Percentiles rank a stretch among this genome's conserved stretches.
phyloP scores from a whole-genome alignment of 176 grass and related monocot genomes.

The Triticum urartu region DNA sequence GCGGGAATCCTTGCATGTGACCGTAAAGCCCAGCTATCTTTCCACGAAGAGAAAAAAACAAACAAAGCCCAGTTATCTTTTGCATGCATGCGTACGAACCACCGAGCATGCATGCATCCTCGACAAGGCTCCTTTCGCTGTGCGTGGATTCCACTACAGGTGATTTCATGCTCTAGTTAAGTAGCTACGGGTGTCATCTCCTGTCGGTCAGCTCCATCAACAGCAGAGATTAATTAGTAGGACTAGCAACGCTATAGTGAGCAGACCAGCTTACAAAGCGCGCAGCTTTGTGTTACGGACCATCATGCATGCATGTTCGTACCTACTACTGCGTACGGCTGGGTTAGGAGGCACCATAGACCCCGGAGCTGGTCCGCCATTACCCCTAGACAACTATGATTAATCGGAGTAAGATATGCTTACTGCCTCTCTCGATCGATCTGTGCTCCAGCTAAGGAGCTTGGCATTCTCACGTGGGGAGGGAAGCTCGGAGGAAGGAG shows the following conservation, averaged over 20 bases:
- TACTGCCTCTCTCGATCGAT: neutral
- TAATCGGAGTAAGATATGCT: neutral
- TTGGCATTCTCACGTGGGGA: neutral
- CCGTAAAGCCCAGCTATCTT: too few species aligned
- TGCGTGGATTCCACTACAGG: conserved; percentile 43
- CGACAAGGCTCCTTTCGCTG: neutral
- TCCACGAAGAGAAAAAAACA: too few species aligned
- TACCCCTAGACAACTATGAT: neutral
- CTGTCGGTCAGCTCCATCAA: conserved; percentile 20
- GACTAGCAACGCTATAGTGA: neutral
- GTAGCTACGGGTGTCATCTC: neutral
- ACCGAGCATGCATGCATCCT: neutral
- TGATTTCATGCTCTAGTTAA: neutral
- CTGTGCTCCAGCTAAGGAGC: conserved; percentile 1
- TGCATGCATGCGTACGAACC: neutral
- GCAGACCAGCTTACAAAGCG: neutral
- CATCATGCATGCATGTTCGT: neutral
- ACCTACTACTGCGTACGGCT: neutral
- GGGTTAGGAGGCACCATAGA: neutral
- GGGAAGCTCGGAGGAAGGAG: neutral
- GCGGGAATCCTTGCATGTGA: conserved; percentile 21
- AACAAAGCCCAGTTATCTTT: neutral
- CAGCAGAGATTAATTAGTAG: neutral
- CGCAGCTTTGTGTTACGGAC: neutral
- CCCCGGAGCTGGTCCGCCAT: neutral